Evolutionary conservation across 1,284 basidiomycete species (phyloP).

Genomic region (Ustilago cynodontis): DNA sequence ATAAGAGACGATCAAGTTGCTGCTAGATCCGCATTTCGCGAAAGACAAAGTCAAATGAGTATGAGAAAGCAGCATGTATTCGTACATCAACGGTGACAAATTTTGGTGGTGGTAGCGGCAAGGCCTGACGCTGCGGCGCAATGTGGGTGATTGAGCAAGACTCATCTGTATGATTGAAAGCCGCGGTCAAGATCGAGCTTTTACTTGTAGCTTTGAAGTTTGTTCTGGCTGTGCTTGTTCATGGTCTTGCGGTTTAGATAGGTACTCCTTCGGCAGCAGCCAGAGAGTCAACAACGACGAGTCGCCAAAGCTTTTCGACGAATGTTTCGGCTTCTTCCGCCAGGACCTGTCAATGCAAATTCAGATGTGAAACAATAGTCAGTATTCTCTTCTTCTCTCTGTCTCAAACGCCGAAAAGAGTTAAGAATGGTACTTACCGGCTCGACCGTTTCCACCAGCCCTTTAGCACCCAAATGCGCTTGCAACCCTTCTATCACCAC

Average conservation of each 20-base stretch:
- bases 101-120: not conserved
- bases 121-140: not conserved
- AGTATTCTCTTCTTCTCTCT: not conserved
- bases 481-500: constrained; percentile 54
- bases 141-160: not conserved
- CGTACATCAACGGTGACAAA: not conserved
- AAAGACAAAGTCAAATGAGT: constrained; percentile 1
- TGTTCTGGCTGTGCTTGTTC: not conserved
- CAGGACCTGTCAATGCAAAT: constrained; percentile 40
- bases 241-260: constrained; percentile 2
- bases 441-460: constrained; percentile 55
- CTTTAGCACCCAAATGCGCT: constrained; percentile 28
- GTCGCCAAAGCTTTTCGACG: constrained; percentile 60
- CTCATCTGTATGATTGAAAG: constrained; percentile 3
- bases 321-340: constrained; percentile 63
- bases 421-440: constrained; percentile 45
- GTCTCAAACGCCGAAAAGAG: not conserved
- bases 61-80: constrained; percentile 2
- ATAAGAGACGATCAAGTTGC: too few relatives aligned
- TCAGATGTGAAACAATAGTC: not conserved
- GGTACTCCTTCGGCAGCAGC: constrained; percentile 41
- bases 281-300: constrained; percentile 56
- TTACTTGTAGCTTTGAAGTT: not conserved
- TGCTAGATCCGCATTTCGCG: not conserved
- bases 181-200: too few relatives aligned